Percentiles rank a stretch among this genome's conserved stretches.
phyloP scores from a whole-genome alignment of 2,329 filamentous ascomycete species.

The Phyllosticta citriasiana region DNA sequence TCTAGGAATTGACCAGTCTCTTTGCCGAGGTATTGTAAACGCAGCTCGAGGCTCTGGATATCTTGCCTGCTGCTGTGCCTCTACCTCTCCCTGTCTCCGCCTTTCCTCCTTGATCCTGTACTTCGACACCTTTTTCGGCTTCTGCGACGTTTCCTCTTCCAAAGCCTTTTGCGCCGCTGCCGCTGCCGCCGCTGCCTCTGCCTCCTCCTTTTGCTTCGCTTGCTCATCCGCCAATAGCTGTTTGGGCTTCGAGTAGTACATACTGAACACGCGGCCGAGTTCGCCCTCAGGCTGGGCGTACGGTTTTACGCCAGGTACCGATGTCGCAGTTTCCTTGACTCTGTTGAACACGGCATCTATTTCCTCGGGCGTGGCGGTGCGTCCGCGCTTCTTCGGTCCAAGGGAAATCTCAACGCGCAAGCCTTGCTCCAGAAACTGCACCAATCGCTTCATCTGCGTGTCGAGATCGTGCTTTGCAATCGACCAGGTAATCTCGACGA shows the following conservation, averaged over 20 bases:
- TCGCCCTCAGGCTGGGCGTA: slow-evolving; percentile 19
- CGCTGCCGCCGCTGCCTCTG: slow-evolving; percentile 9
- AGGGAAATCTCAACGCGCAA: slow-evolving; percentile 65
- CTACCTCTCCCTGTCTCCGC: neutral
- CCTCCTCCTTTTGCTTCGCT: slow-evolving; percentile 12
- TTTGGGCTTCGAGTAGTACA: slow-evolving; percentile 17
- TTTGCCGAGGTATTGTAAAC: neutral
- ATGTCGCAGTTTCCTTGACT: slow-evolving; percentile 37
- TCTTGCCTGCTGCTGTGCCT: neutral
- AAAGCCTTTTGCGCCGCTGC: slow-evolving; percentile 5
- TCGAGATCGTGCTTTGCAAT: slow-evolving; percentile 66
- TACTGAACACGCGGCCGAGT: slow-evolving; percentile 22
- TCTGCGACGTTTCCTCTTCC: slow-evolving; percentile 7
- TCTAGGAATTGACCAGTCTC: neutral
- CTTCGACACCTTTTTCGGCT: neutral
- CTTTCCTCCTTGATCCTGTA: slow-evolving; percentile 7
- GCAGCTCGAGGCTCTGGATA: neutral
- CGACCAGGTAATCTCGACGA: slow-evolving; percentile 84
- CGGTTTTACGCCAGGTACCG: slow-evolving; percentile 22
- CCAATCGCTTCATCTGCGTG: slow-evolving; percentile 58
- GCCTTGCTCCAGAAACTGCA: slow-evolving; percentile 62
- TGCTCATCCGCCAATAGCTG: slow-evolving; percentile 13
- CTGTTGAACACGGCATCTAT: slow-evolving; percentile 44
- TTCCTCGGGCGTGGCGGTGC: slow-evolving; percentile 51
- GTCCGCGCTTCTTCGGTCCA: slow-evolving; percentile 55